These are phyloP conservation scores for Penicillium sclerotiorum DNA, from an alignment of 2,329 filamentous ascomycete genomes.

Conservation along the genomic window DNA sequence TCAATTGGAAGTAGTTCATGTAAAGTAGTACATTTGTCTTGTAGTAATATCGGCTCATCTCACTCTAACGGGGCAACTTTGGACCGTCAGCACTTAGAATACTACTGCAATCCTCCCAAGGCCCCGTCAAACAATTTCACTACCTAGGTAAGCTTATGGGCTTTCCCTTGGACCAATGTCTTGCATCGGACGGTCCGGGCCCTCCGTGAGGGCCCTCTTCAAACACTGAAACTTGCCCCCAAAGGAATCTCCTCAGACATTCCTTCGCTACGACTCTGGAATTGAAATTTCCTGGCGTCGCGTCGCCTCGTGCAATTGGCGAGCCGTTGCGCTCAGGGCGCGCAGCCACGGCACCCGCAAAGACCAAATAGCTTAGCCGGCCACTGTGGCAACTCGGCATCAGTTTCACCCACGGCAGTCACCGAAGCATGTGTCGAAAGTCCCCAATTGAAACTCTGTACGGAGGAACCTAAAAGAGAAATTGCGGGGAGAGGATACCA, in stretches of 20 bases:
- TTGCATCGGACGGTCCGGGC: background rate
- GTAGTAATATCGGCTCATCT: too few relatives aligned
- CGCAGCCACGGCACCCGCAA: background rate
- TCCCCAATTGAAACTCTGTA: background rate
- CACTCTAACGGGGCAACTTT: too few relatives aligned
- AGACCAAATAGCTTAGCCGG: background rate
- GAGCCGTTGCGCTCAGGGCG: constrained; percentile 3
- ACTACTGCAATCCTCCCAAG: too few relatives aligned
- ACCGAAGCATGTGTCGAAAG: background rate
- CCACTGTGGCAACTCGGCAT: background rate
- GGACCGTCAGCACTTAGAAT: background rate
- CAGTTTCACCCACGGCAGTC: constrained; percentile 1
- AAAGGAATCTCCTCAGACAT: too few relatives aligned
- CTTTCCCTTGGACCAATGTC: background rate
- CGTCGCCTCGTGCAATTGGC: too few relatives aligned
- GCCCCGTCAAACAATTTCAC: background rate
- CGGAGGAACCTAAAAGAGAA: background rate
- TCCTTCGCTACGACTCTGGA: too few relatives aligned
- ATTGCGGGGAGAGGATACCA: constrained; percentile 2
- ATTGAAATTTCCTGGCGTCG: too few relatives aligned
- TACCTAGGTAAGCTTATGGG: background rate
- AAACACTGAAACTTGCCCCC: too few relatives aligned
- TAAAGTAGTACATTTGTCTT: too few relatives aligned
- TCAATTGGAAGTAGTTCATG: too few relatives aligned
- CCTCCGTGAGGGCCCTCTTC: too few relatives aligned